These are phyloP conservation scores for Marsdenia floribunda DNA, from an alignment of 257 asterid species.

Conservation along the genomic window DNA sequence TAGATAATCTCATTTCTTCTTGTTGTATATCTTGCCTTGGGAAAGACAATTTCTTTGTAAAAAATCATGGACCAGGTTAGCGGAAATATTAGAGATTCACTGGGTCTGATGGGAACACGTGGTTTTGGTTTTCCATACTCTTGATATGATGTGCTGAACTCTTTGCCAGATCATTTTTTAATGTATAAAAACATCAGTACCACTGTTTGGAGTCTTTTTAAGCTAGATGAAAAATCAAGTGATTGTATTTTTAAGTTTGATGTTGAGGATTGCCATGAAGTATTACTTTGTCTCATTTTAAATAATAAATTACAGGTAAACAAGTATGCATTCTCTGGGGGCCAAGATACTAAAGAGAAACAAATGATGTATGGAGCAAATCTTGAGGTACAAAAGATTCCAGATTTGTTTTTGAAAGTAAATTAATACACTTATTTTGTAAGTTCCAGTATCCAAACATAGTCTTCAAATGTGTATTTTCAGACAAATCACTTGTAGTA, in stretches of 20 bases:
- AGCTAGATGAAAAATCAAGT: background rate
- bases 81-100: background rate
- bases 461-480: background rate
- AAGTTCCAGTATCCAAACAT: background rate
- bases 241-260: background rate
- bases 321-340: conserved; percentile 90
- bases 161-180: background rate
- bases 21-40: background rate
- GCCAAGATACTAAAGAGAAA: conserved; percentile 84
- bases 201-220: background rate
- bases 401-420: background rate
- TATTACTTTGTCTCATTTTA: background rate
- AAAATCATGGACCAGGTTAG: too few relatives aligned
- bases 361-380: conserved; percentile 89
- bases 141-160: background rate
- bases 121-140: background rate
- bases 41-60: background rate
- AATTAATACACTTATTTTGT: background rate
- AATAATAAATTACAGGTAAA: conserved; percentile 46
- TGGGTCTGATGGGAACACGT: background rate
- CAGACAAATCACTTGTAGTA: background rate
- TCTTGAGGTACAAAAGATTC: conserved; percentile 58
- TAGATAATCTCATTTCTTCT: background rate
- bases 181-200: background rate
- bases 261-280: background rate